phyloP scores from a whole-genome alignment of 495 filamentous ascomycete genomes.

The Astrocystis sublimbata region DNA sequence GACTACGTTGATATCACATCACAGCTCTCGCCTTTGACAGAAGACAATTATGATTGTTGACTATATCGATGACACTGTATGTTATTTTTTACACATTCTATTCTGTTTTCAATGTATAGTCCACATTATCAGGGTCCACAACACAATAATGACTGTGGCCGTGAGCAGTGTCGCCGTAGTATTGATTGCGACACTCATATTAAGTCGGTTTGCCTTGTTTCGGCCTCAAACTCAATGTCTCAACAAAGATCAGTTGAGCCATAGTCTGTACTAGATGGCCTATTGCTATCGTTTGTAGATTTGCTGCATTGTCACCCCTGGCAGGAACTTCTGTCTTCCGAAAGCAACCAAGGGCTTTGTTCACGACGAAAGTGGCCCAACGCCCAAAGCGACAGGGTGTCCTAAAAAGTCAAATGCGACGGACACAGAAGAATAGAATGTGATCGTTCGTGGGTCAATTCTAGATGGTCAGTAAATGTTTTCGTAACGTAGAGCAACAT shows the following conservation, averaged over 20 bases:
- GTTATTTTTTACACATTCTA: too few relatives aligned
- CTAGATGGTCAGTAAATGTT: not conserved
- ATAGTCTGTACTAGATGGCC: not conserved
- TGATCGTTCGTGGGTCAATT: not conserved
- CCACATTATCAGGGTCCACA: too few relatives aligned
- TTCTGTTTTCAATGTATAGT: too few relatives aligned
- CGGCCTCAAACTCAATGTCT: not conserved
- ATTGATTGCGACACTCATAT: too few relatives aligned
- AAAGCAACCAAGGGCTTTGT: constrained; percentile 12
- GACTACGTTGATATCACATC: too few relatives aligned
- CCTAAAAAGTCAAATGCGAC: not conserved
- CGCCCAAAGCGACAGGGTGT: not conserved
- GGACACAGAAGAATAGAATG: constrained; percentile 7
- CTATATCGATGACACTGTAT: too few relatives aligned
- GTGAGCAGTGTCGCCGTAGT: too few relatives aligned
- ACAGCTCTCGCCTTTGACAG: too few relatives aligned
- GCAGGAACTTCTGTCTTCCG: not conserved
- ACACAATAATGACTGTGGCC: too few relatives aligned
- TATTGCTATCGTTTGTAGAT: not conserved
- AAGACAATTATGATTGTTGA: too few relatives aligned
- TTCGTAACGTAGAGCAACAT: not conserved
- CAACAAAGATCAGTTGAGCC: not conserved
- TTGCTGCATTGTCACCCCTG: not conserved
- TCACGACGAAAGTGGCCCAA: constrained; percentile 7
- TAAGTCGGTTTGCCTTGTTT: too few relatives aligned